Percentiles rank a stretch among this genome's conserved stretches.
Evolutionary conservation across 2,329 filamentous ascomycete genomes (phyloP).

Genomic region (Colletotrichum lentis): DNA sequence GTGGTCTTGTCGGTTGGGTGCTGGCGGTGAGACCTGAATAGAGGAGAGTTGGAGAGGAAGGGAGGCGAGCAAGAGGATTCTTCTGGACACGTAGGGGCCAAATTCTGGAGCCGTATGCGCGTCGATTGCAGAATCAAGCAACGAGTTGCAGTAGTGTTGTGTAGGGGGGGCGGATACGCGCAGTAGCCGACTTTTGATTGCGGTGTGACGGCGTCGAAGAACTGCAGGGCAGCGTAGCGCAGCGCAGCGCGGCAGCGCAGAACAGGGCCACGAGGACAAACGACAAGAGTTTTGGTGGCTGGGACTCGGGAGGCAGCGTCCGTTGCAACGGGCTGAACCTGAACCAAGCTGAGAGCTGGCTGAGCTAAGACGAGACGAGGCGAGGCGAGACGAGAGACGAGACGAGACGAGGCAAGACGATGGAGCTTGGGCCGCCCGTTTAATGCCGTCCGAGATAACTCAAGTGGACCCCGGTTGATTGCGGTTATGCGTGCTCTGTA

Average conservation of each 20-base stretch:
- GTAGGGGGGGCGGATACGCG: constrained; percentile 14
- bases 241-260: too few relatives aligned
- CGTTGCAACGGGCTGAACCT: background rate
- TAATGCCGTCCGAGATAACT: background rate
- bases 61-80: background rate
- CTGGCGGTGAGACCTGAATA: constrained; percentile 8
- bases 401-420: too few relatives aligned
- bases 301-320: too few relatives aligned
- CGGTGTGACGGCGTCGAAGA: constrained; percentile 23
- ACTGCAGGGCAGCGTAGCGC: constrained; percentile 8
- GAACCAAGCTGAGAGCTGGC: background rate
- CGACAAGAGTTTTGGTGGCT: background rate
- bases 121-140: background rate
- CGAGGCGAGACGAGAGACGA: too few relatives aligned
- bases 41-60: background rate
- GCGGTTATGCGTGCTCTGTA: too few relatives aligned
- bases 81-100: background rate
- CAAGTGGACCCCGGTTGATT: background rate
- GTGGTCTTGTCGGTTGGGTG: background rate
- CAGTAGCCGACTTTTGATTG: constrained; percentile 6
- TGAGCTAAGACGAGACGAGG: background rate
- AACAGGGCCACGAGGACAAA: constrained; percentile 7
- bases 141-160: constrained; percentile 13
- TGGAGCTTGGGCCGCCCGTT: background rate
- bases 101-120: constrained; percentile 3